Percentiles rank a stretch among this genome's conserved stretches.
These are phyloP conservation scores for Ceriops zippeliana DNA, from an alignment of 345 rosid species.

Conservation along the genomic window DNA sequence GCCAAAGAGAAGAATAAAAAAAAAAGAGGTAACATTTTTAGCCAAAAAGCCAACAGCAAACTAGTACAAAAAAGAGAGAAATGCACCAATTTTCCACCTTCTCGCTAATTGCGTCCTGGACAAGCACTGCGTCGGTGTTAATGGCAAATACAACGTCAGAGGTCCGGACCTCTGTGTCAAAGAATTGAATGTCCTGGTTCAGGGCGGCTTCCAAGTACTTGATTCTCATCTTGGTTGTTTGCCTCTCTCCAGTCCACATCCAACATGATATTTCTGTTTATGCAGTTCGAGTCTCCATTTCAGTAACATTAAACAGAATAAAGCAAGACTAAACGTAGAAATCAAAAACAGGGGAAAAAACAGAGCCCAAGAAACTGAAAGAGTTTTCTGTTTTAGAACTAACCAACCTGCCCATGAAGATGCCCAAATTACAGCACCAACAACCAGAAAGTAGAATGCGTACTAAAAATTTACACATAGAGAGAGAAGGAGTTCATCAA, in stretches of 20 bases:
- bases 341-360: background rate
- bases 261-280: slow-evolving; percentile 90
- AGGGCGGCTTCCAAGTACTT: slow-evolving; percentile 92
- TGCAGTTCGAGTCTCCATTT: slow-evolving; percentile 12
- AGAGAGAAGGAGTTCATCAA: background rate
- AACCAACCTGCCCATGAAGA: slow-evolving; percentile 92
- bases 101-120: slow-evolving; percentile 98
- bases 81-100: slow-evolving; percentile 47
- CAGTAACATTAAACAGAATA: slow-evolving; percentile 3
- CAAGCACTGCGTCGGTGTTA: slow-evolving; percentile 91
- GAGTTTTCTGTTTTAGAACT: background rate
- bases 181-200: slow-evolving; percentile 87
- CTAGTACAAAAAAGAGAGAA: background rate
- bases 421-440: slow-evolving; percentile 99
- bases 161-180: slow-evolving; percentile 90
- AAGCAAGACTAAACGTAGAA: background rate
- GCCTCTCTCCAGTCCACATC: slow-evolving; percentile 99
- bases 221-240: slow-evolving; percentile 94
- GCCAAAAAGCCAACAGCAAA: slow-evolving; percentile 4
- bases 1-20: slow-evolving; percentile 18
- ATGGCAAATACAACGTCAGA: slow-evolving; percentile 87
- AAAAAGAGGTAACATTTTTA: slow-evolving; percentile 4
- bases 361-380: slow-evolving; percentile 7
- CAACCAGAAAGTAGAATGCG: slow-evolving; percentile 92
- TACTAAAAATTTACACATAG: slow-evolving; percentile 39